Base-by-base conservation (phyloP, 176 grass and related monocot genomes). In the Eragrostis curvula region DNA sequence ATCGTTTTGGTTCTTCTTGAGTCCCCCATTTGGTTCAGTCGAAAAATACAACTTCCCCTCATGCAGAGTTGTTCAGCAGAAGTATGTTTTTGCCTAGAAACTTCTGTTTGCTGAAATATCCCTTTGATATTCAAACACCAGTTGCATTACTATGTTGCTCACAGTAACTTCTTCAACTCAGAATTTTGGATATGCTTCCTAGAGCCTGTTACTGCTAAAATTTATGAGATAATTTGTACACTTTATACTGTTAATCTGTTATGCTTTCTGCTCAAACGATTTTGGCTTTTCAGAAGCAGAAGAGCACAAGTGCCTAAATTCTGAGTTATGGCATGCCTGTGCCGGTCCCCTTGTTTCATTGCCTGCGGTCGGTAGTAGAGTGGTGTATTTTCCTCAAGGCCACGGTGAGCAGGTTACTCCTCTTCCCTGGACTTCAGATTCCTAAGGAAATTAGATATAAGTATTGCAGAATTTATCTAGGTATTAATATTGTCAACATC, bases 371-470 rank as follows among this genome's bases (percentile, higher is more conserved):
- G 93, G 90, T 70, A 90, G 93, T 56, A 70, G 90, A 45, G 90
- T 96, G 75, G 68, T 96, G 45, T 96, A 96, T 85, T 96, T 96
- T 75, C 90, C 93, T 77, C 93, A 96, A 85, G 93, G 93, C 51
- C 93, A 96, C 50, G 90, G 90, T 75, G 93, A 96, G 85, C 93
- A 91, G 88, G 93, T 96, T 66, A 90, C 36, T 57, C 30, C 52
- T 46, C 69, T 90, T 88, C 53, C 51, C 82, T 71, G 43, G 7
- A 61, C 18, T 61, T 44, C 44, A 69, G n/a, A 70, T 67, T 74
- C 25, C 43, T 56, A 68, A 6, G 18, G 9, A 17, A 48, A 78
- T 36, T 79, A 55, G 14, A 30, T 17, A 66, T 51, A 66, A 17
- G 23, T 89, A 55, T 68, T 55, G 51, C 57, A 70, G 20, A 75